Base-by-base conservation (phyloP, 345 rosid genomes). In the Lagerstroemia speciosa region DNA sequence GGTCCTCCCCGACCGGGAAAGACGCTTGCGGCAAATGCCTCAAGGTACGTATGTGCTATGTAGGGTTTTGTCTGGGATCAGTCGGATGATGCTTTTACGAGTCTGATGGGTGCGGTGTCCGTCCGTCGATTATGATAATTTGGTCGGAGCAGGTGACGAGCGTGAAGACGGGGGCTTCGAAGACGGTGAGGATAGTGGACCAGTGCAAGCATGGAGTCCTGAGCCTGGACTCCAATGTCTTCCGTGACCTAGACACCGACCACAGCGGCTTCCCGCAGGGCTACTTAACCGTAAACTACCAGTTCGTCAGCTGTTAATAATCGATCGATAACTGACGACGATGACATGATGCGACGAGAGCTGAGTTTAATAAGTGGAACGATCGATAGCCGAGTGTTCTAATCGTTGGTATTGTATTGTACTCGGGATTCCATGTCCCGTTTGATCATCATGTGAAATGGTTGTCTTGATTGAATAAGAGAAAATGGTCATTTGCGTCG, bases 111-210 rank as follows among this genome's bases (percentile, higher is more conserved):
- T 37, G 9, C 40, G 43, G 43, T 38, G 7, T 8, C 7, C 11
- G 12, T 38, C 6, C 1, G 43, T 38, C 43, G n/a, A n/a, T n/a
- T n/a, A n/a, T n/a, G n/a, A n/a, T n/a, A n/a, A n/a, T n/a, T n/a
- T n/a, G n/a, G n/a, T n/a, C n/a, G n/a, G n/a, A n/a, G 69, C 61
- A 86, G 90, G 87, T 89, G 74, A 89, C 79, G 3, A 89, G 84
- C 45, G 73, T 81, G 10, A 34, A 76, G 32, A 85, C 87, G 0
- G 72, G 82, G 37, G 80, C 83, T 29, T 72, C 60, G 22, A 71
- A 71, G 46, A 85, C 79, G 1, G 92, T 76, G 73, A 81, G 96
- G 61, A 89, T 89, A 11, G 87, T 85, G 29, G 92, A 89, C 72
- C 87, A 89, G 64, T 87, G 96, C 65, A 75, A 81, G 72, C 83